phyloP scores from a whole-genome alignment of 2,329 filamentous ascomycete genomes.

The Fusarium concolor region DNA sequence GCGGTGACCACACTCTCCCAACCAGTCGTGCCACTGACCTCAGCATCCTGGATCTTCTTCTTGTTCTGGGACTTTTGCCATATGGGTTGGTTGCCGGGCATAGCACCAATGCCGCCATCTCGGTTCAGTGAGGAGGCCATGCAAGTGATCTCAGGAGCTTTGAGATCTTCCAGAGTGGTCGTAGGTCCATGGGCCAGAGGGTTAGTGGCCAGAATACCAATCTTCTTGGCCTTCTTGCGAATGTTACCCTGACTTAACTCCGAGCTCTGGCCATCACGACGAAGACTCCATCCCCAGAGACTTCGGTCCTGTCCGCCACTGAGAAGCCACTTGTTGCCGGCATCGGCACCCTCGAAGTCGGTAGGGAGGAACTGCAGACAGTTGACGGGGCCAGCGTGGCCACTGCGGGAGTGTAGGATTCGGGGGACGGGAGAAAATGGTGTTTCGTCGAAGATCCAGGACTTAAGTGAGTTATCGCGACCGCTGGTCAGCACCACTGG shows the following conservation, averaged over 20 bases:
- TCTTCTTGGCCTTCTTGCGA: constrained; percentile 89
- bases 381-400: constrained; percentile 88
- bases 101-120: constrained; percentile 90
- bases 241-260: constrained; percentile 93
- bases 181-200: constrained; percentile 69
- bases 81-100: constrained; percentile 80
- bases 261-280: constrained; percentile 91
- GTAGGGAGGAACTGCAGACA: constrained; percentile 87
- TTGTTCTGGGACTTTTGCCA: constrained; percentile 83
- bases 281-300: constrained; percentile 95
- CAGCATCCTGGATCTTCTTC: constrained; percentile 73
- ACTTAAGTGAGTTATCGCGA: constrained; percentile 91
- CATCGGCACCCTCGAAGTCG: constrained; percentile 89
- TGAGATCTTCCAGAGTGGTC: constrained; percentile 78
- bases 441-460: constrained; percentile 95
- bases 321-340: constrained; percentile 91
- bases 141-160: constrained; percentile 90
- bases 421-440: constrained; percentile 90
- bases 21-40: constrained; percentile 81
- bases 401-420: constrained; percentile 85
- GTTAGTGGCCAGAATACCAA: constrained; percentile 73
- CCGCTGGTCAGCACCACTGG: constrained; percentile 91
- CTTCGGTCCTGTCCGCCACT: constrained; percentile 91
- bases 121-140: constrained; percentile 93
- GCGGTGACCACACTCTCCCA: constrained; percentile 98